Percentiles rank a stretch among this genome's conserved stretches.
Evolutionary conservation across 2,329 filamentous ascomycete genomes (phyloP).

Genomic region (Aspergillus neoniger): DNA sequence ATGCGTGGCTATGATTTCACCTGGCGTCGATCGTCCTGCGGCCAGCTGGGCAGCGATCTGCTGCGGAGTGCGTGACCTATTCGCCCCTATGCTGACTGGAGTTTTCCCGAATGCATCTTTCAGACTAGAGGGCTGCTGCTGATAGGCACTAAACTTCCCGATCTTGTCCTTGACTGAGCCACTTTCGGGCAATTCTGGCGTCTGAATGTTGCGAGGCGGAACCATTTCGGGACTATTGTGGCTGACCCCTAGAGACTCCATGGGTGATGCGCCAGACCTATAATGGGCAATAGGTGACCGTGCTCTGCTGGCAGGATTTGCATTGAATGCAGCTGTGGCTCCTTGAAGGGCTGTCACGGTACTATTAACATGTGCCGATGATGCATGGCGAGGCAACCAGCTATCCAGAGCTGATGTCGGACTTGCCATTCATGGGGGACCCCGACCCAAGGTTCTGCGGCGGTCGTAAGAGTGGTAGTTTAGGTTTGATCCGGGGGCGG

Average conservation of each 20-base stretch:
- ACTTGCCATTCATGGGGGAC: conserved; percentile 35
- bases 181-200: conserved; percentile 31
- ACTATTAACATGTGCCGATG: conserved; percentile 25
- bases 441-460: conserved; percentile 10
- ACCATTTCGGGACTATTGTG: conserved; percentile 17
- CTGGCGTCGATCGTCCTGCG: conserved; percentile 30
- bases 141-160: conserved; percentile 33
- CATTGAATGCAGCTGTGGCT: conserved; percentile 40
- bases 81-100: conserved; percentile 14
- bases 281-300: conserved; percentile 20
- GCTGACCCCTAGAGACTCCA: conserved; percentile 22
- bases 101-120: conserved; percentile 17
- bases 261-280: conserved; percentile 18
- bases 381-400: conserved; percentile 27
- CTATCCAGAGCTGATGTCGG: conserved; percentile 31
- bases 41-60: conserved; percentile 41
- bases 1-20: conserved; percentile 15
- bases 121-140: conserved; percentile 18
- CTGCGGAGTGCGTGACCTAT: conserved; percentile 27
- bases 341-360: conserved; percentile 36
- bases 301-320: conserved; percentile 25
- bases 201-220: conserved; percentile 21
- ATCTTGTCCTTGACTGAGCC: conserved; percentile 44
- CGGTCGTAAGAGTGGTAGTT: not conserved
- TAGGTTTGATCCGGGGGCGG: not conserved